phyloP scores from a whole-genome alignment of 1,284 basidiomycete genomes.

The Cryptococcus wingfieldii region DNA sequence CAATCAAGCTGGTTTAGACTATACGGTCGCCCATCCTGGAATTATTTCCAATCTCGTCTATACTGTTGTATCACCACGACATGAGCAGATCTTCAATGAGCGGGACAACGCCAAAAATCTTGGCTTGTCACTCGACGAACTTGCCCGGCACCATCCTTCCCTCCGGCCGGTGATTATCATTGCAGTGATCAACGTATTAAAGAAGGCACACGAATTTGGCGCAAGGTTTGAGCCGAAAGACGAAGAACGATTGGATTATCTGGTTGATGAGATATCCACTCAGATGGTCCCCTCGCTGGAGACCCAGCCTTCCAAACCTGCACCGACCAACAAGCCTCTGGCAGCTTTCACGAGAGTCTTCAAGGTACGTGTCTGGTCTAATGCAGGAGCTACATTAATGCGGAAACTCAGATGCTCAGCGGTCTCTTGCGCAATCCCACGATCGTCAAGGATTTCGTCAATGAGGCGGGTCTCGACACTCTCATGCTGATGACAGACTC shows the following conservation, averaged over 20 bases:
- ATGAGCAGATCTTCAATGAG: conserved; percentile 75
- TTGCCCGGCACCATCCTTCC: conserved; percentile 90
- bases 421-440: conserved; percentile 83
- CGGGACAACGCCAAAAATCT: conserved; percentile 88
- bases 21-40: conserved; percentile 67
- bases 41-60: conserved; percentile 80
- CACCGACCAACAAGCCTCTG: conserved; percentile 18
- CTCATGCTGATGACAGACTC: conserved; percentile 74
- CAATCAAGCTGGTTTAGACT: conserved; percentile 82
- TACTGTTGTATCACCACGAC: conserved; percentile 75
- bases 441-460: conserved; percentile 88
- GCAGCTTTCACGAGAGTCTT: conserved; percentile 25
- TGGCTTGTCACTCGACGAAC: conserved; percentile 87
- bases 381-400: neutral
- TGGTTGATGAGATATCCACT: conserved; percentile 8
- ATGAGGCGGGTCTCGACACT: conserved; percentile 68
- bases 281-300: neutral
- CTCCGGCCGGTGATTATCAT: conserved; percentile 77
- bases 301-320: neutral
- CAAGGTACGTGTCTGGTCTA: conserved; percentile 16
- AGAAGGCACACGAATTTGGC: conserved; percentile 55
- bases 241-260: conserved; percentile 21
- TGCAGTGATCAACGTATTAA: conserved; percentile 64
- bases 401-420: conserved; percentile 55
- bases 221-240: conserved; percentile 21